Evolutionary conservation across 306 rosid species (phyloP).

Genomic region (Begonia peltatifolia): DNA sequence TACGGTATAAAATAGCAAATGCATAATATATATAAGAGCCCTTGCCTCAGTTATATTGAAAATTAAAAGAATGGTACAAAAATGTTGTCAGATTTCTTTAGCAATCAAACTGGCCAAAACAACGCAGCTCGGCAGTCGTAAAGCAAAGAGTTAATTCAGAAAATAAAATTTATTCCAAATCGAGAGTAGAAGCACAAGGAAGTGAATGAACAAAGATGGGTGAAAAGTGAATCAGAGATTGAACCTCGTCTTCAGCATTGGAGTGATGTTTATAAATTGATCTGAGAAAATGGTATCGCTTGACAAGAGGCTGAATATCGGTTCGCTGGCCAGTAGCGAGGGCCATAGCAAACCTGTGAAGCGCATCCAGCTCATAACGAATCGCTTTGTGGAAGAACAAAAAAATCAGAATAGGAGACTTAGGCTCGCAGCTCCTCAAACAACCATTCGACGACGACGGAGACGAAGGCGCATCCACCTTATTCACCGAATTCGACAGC

Average conservation of each 20-base stretch:
- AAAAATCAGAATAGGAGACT: conserved; percentile 82
- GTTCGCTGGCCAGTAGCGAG: conserved; percentile 65
- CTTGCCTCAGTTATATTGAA: neutral
- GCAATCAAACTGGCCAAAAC: too few relatives aligned
- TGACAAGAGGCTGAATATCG: conserved; percentile 53
- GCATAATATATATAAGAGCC: too few relatives aligned
- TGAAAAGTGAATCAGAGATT: conserved; percentile 14
- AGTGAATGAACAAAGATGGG: neutral
- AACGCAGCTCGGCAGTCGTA: neutral
- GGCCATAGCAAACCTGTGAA: conserved; percentile 76
- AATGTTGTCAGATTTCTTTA: neutral
- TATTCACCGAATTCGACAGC: conserved; percentile 44
- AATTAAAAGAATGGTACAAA: neutral
- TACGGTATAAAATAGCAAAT: too few relatives aligned
- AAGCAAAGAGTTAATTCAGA: conserved; percentile 1
- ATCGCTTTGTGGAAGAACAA: conserved; percentile 78
- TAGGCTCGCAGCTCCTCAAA: conserved; percentile 33
- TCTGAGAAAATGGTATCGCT: conserved; percentile 71
- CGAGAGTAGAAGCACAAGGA: neutral
- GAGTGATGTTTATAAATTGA: conserved; percentile 83
- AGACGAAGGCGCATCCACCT: conserved; percentile 38
- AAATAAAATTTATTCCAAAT: conserved; percentile 4
- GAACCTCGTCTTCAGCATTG: conserved; percentile 99
- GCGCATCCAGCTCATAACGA: conserved; percentile 78
- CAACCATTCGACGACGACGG: conserved; percentile 21